Conservation (phyloP, 2,329 filamentous ascomycete species). For the Colletotrichum sp. region DNA sequence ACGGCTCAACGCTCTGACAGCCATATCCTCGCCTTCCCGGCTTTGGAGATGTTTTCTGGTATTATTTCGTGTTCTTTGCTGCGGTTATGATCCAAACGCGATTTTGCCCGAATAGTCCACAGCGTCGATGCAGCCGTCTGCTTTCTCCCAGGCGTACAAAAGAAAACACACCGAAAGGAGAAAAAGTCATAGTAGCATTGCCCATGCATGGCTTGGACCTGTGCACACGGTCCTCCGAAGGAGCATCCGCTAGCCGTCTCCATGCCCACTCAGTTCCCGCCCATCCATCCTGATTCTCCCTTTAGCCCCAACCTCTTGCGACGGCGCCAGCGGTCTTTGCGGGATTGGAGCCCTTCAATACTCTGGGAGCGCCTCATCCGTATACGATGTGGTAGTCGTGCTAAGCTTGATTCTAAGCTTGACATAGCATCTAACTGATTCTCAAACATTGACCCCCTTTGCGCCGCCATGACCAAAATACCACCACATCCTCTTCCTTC, state of each 20-base stretch:
- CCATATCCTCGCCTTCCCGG: not conserved
- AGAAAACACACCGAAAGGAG: not conserved
- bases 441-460: not conserved
- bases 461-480: not conserved
- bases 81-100: not conserved
- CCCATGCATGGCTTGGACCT: not conserved
- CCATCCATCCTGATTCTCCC: not conserved
- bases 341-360: not conserved
- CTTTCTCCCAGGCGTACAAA: not conserved
- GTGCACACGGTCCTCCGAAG: not conserved
- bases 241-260: not conserved
- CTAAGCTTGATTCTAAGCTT: not conserved
- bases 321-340: not conserved
- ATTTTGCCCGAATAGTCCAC: not conserved
- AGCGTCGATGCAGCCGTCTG: not conserved
- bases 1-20: not conserved
- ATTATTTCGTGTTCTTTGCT: not conserved
- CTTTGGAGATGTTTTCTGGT: not conserved
- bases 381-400: not conserved
- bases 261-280: not conserved
- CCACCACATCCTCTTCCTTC: not conserved
- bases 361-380: not conserved
- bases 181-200: not conserved
- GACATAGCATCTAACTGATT: not conserved
- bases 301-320: not conserved